Base-by-base conservation (phyloP, 192 early-diverging fungal species). In the Globomyces pollinis-pini region DNA sequence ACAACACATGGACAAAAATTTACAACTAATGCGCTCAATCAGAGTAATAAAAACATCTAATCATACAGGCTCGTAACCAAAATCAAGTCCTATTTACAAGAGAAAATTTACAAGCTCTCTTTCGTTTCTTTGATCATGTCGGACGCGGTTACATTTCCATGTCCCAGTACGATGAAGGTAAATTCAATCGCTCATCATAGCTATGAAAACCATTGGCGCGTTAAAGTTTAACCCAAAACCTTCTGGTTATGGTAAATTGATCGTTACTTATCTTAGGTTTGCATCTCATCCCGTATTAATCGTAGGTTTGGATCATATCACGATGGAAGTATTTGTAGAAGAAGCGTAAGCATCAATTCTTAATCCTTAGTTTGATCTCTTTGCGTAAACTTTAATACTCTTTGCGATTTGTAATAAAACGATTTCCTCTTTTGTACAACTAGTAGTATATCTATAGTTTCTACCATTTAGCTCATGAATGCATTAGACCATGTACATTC, bases 91-190 rank as follows among this genome's bases (percentile, higher is more conserved):
- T 70, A 16, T 78, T 74, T 59, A 72, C 69, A 16, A 35, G 67
- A 0, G 69, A 67, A 38, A 70, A 78, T 35, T 50, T 78, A 21
- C 26, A 56, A 3, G 71, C 68, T 2, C 41, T 78, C 54, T 75
- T 70, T 68, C 64, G 68, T 31, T 70, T 69, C 24, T 78, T 75
- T 59, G 76, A 78, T 47, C 52, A 68, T 32, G 63, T 65, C 12
- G 68, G 68, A 15, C 53, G 60, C 35, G 76, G 76, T 8, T 66
- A 61, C 43, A 78, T 78, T 20, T 67, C 72, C 1, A 38, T 70
- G 35, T 66, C 69, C 28, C 76, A 74, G 42, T 78, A 78, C 50
- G 49, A 62, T 12, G 61, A 57, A 59, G 69, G 69, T 68, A 43
- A 23, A 21, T 3, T 42, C 16, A n/a, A 15, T 24, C n/a, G n/a